phyloP scores from a whole-genome alignment of 2,329 filamentous ascomycete species.

The Lizonia empirigonia region DNA sequence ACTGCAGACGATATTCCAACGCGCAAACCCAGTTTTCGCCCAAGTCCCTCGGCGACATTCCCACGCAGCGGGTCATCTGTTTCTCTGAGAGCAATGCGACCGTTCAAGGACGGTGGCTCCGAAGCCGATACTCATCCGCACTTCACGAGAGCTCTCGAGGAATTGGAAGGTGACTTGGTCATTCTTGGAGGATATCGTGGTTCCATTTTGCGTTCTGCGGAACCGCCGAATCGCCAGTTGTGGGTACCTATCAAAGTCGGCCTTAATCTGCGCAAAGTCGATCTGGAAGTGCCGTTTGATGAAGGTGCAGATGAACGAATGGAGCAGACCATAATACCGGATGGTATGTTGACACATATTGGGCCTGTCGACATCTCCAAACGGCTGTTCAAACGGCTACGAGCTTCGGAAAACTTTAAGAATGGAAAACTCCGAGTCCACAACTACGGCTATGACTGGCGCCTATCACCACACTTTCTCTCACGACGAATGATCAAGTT shows the following conservation, averaged over 20 bases:
- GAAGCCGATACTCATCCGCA: slow-evolving; percentile 56
- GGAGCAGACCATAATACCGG: slow-evolving; percentile 81
- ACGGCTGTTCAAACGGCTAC: slow-evolving; percentile 77
- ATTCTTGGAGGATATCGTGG: slow-evolving; percentile 90
- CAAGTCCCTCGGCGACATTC: slow-evolving; percentile 21
- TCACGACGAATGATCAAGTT: slow-evolving; percentile 75
- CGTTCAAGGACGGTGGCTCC: slow-evolving; percentile 21
- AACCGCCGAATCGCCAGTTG: slow-evolving; percentile 80
- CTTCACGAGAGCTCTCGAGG: slow-evolving; percentile 63
- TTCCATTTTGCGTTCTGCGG: slow-evolving; percentile 83
- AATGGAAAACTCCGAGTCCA: slow-evolving; percentile 76
- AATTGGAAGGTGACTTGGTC: slow-evolving; percentile 82
- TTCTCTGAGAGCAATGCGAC: slow-evolving; percentile 20
- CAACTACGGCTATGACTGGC: slow-evolving; percentile 96
- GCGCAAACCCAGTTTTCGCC: slow-evolving; percentile 26
- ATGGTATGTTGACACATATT: slow-evolving; percentile 88
- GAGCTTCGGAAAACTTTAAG: slow-evolving; percentile 73
- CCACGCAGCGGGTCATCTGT: slow-evolving; percentile 23
- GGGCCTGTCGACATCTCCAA: slow-evolving; percentile 89
- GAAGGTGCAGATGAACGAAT: slow-evolving; percentile 83
- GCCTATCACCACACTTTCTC: slow-evolving; percentile 78
- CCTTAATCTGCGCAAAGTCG: slow-evolving; percentile 86
- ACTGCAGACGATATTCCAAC: slow-evolving; percentile 19
- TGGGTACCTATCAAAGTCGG: slow-evolving; percentile 96
- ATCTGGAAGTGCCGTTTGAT: slow-evolving; percentile 83